phyloP scores from a whole-genome alignment of 164 flowering plant species.

The Vitis cinerea region DNA sequence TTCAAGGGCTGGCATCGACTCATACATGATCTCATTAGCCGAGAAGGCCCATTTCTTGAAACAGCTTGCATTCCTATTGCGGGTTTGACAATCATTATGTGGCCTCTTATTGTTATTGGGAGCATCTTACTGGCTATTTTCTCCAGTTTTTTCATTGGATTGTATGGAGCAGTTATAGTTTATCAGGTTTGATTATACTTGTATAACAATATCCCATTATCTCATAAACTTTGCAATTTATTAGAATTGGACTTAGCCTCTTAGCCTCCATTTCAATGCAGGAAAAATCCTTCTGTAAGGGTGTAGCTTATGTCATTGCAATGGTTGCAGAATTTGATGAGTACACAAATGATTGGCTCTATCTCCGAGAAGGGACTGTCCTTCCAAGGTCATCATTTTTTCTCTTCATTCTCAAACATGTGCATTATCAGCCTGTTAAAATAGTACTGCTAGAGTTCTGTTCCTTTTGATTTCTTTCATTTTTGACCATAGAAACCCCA shows the following conservation, averaged over 20 bases:
- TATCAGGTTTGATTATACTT: constrained; percentile 60
- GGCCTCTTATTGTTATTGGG: constrained; percentile 87
- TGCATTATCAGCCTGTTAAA: not conserved
- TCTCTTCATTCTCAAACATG: constrained; percentile 9
- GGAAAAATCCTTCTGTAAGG: constrained; percentile 85
- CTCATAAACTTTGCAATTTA: not conserved
- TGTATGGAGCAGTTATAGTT: constrained; percentile 79
- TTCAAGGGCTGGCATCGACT: constrained; percentile 88
- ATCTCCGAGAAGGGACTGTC: constrained; percentile 84
- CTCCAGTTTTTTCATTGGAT: constrained; percentile 73
- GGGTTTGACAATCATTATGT: constrained; percentile 81
- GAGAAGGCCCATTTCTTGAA: constrained; percentile 98
- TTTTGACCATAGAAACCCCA: constrained; percentile 13
- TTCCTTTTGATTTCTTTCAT: constrained; percentile 3
- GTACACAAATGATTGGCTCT: constrained; percentile 94
- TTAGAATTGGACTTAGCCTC: not conserved
- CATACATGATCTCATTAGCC: constrained; percentile 69
- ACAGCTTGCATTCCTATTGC: constrained; percentile 92
- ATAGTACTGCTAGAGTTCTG: not conserved
- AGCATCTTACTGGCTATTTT: constrained; percentile 66
- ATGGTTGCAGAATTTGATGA: constrained; percentile 96
- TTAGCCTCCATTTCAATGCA: constrained; percentile 23
- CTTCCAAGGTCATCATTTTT: constrained; percentile 72
- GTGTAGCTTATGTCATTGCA: constrained; percentile 78
- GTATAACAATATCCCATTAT: not conserved